phyloP scores from a whole-genome alignment of 2,329 filamentous ascomycete species.

The Pseudocercospora vitis region DNA sequence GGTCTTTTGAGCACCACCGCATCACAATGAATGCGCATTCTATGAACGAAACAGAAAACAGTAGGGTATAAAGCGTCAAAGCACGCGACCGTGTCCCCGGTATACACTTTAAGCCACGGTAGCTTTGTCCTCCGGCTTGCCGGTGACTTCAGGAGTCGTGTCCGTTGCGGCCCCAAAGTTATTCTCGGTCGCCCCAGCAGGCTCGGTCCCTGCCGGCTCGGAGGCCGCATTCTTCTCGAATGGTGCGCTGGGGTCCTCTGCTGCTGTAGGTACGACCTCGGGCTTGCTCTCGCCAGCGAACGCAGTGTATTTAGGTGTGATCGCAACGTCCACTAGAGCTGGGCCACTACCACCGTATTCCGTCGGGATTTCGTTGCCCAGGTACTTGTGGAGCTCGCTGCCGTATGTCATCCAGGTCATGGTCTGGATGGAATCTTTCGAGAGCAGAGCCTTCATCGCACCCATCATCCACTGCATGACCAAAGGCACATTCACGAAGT shows the following conservation, averaged over 20 bases:
- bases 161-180: not conserved
- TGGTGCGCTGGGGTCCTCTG: not conserved
- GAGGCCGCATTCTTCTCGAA: not conserved
- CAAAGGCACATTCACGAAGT: slow-evolving; percentile 89
- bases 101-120: slow-evolving; percentile 7
- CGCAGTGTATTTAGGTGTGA: slow-evolving; percentile 42
- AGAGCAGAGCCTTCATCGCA: slow-evolving; percentile 49
- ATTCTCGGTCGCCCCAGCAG: not conserved
- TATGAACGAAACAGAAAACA: slow-evolving; percentile 5
- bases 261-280: too few relatives aligned
- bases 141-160: slow-evolving; percentile 13
- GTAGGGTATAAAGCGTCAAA: slow-evolving; percentile 20
- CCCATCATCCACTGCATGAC: slow-evolving; percentile 77
- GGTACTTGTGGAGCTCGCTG: slow-evolving; percentile 63
- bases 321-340: slow-evolving; percentile 47
- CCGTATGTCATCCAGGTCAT: slow-evolving; percentile 58
- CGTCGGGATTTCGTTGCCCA: slow-evolving; percentile 67
- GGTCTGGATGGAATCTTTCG: slow-evolving; percentile 51
- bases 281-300: not conserved
- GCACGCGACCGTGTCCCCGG: not conserved
- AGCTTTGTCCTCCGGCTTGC: slow-evolving; percentile 22
- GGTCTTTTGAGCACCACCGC: too few relatives aligned
- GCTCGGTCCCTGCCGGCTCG: not conserved
- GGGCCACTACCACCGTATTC: slow-evolving; percentile 75
- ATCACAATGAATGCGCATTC: too few relatives aligned